Percentiles rank a stretch among this genome's conserved stretches.
Evolutionary conservation across 2,329 filamentous ascomycete genomes (phyloP).

Genomic region (Sporothrix pseudoabietina): DNA sequence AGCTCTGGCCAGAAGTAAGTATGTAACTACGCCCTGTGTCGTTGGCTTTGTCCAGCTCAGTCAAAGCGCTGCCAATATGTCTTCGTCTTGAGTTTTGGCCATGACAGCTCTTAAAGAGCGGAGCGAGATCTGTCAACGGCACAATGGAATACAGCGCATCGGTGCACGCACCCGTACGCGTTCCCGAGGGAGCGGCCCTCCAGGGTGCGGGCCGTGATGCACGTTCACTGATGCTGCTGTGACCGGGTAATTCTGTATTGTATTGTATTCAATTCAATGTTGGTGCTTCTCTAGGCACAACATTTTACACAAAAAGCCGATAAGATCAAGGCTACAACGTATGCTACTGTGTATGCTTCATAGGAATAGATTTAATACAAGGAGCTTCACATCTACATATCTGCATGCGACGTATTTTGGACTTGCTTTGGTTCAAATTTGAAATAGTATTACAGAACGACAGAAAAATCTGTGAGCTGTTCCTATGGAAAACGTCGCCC

Average conservation of each 20-base stretch:
- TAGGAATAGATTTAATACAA: background rate
- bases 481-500: background rate
- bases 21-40: background rate
- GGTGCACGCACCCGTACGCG: background rate
- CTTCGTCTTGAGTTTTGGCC: background rate
- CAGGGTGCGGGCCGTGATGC: constrained; percentile 7
- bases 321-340: background rate
- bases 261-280: background rate
- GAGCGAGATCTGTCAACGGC: no score
- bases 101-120: background rate
- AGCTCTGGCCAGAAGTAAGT: background rate
- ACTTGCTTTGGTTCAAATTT: background rate
- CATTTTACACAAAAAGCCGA: background rate
- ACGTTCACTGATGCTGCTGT: background rate
- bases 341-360: no score
- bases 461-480: background rate
- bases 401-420: background rate
- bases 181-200: background rate
- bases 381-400: background rate
- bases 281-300: background rate
- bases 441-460: background rate
- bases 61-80: background rate
- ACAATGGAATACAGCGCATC: background rate
- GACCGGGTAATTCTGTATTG: background rate
- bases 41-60: background rate